These are phyloP conservation scores for Heimioporus retisporus DNA, from an alignment of 1,284 basidiomycete genomes.

Conservation along the genomic window DNA sequence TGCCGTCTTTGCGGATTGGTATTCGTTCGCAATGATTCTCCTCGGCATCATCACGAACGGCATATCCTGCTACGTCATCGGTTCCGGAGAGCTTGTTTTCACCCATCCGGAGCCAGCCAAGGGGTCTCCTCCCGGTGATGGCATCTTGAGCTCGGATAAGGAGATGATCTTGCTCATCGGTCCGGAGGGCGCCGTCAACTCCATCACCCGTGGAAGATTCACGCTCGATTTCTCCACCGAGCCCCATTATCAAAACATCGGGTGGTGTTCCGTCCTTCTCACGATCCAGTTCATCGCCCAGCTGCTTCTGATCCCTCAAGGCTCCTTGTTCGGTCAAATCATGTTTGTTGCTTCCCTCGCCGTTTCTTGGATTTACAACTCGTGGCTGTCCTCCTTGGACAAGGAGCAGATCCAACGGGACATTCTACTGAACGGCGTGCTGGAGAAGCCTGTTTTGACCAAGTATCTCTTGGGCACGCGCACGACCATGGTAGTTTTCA, in stretches of 20 bases:
- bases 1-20: conserved; percentile 35
- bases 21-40: conserved; percentile 36
- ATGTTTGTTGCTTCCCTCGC: conserved; percentile 38
- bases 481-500: conserved; percentile 41
- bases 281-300: conserved; percentile 36
- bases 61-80: conserved; percentile 33
- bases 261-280: conserved; percentile 32
- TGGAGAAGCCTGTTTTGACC: conserved; percentile 30
- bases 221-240: conserved; percentile 14
- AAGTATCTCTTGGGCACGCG: conserved; percentile 43
- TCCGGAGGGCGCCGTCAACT: conserved; percentile 34
- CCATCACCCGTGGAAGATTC: conserved; percentile 33
- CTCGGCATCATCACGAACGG: conserved; percentile 39
- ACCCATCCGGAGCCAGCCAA: conserved; percentile 26
- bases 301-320: conserved; percentile 37
- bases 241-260: conserved; percentile 21
- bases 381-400: conserved; percentile 38
- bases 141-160: conserved; percentile 24
- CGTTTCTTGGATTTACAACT: conserved; percentile 40
- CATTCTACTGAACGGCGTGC: conserved; percentile 35
- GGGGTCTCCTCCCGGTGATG: conserved; percentile 4
- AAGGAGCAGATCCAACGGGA: conserved; percentile 39
- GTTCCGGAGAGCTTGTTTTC: conserved; percentile 30
- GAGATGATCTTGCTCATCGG: conserved; percentile 30
- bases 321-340: conserved; percentile 38